A percentile compares a stretch with the other conserved stretches of the same genome.
Conservation (phyloP, 352 stramenopile species). For the Phytophthora lateralis region DNA sequence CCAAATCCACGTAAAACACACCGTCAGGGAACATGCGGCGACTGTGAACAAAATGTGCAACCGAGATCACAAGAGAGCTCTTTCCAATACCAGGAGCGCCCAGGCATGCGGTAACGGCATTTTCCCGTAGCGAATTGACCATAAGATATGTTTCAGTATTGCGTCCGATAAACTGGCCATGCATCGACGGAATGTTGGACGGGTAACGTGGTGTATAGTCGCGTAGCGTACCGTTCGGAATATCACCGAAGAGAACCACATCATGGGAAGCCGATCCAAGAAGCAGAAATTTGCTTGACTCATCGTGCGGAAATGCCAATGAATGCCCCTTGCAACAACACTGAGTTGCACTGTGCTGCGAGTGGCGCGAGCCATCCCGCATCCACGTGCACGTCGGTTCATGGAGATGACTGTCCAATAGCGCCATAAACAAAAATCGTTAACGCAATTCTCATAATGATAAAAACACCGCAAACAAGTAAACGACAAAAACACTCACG, state of each 20-base stretch:
- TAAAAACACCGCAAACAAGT: neutral
- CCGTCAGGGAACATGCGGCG: conserved; percentile 80
- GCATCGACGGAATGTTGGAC: conserved; percentile 83
- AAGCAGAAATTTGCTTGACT: conserved; percentile 84
- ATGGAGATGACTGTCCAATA: conserved; percentile 62
- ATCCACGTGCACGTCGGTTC: conserved; percentile 76
- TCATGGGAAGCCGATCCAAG: conserved; percentile 60
- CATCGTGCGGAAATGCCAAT: conserved; percentile 77
- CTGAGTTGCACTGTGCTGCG: conserved; percentile 63
- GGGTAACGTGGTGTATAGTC: conserved; percentile 75
- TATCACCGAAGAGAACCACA: conserved; percentile 73
- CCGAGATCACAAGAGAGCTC: conserved; percentile 81
- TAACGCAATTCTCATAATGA: neutral
- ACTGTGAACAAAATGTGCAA: conserved; percentile 81
- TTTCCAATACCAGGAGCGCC: conserved; percentile 82
- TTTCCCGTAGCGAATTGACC: conserved; percentile 76
- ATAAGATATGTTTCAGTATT: conserved; percentile 83
- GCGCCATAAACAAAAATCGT: conserved; percentile 1
- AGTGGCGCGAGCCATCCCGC: conserved; percentile 63
- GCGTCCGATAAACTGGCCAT: conserved; percentile 83
- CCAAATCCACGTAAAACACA: conserved; percentile 85
- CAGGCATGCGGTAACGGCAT: conserved; percentile 74
- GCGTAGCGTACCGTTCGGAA: conserved; percentile 57
- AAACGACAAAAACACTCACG: conserved; percentile 46
- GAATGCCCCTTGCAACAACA: conserved; percentile 79